Evolutionary conservation across 2,329 filamentous ascomycete species (phyloP).

Genomic region (Talaromyces marneffei): DNA sequence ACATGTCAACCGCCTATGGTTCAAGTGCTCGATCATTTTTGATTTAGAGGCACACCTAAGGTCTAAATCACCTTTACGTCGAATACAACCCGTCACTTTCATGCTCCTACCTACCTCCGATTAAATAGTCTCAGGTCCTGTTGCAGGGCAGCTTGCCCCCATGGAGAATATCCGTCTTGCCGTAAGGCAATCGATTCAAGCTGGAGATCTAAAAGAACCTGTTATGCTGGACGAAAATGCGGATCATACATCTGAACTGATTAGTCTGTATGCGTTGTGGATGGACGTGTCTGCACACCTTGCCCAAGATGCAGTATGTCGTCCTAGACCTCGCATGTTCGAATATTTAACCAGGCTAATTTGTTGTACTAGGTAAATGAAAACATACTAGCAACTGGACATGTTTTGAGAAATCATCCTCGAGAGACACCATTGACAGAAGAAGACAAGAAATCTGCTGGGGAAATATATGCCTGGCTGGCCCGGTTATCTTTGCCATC

Average conservation of each 20-base stretch:
- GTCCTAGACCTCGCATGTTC: no score
- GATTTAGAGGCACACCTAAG: not conserved
- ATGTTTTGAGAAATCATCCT: constrained; percentile 20
- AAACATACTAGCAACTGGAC: constrained; percentile 25
- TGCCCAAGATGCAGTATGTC: constrained; percentile 3
- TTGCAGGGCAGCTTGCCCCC: not conserved
- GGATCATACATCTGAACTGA: constrained; percentile 8
- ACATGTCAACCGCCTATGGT: not conserved
- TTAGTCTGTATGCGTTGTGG: constrained; percentile 26
- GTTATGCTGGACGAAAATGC: not conserved
- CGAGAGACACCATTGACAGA: constrained; percentile 16
- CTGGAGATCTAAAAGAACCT: not conserved
- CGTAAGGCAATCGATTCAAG: constrained; percentile 22
- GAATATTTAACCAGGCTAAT: not conserved
- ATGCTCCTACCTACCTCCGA: not conserved
- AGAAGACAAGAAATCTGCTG: constrained; percentile 22
- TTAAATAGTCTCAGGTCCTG: not conserved
- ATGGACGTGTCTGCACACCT: constrained; percentile 24
- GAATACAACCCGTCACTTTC: not conserved
- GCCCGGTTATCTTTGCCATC: constrained; percentile 27
- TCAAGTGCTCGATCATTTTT: not conserved
- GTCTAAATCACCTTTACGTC: not conserved
- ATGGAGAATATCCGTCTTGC: constrained; percentile 23
- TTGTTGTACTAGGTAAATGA: constrained; percentile 25
- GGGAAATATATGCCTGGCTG: constrained; percentile 30